Evolutionary conservation across 202 grass and related monocot genomes (phyloP), one percentile per base, ranked within the genome.

Genomic region (Hordeum pubiflorum): DNA sequence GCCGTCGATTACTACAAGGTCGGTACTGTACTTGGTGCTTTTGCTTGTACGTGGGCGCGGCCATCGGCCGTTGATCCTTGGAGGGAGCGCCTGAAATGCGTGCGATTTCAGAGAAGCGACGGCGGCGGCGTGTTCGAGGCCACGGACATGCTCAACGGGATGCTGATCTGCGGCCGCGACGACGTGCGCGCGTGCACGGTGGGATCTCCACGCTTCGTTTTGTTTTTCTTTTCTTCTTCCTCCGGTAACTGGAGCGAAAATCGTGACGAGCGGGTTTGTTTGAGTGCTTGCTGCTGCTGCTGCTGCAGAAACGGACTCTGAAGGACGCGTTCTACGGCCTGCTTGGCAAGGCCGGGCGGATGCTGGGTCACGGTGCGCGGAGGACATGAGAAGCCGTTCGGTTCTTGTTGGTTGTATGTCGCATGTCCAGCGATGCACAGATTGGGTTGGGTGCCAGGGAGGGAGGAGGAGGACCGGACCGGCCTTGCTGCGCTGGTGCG

Each of bases 1-100:
- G 86, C 92, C 22, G 89, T 94, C 38, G 87, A 91, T 64, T 89
- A 80, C 74, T 94, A 91, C 74, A 94, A 87, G 91, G 91, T 48
- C 4, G 6, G 33, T 34, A 34, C 33, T 7, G 33, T 34, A 34
- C 33, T 33, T 10, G 5, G 34, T 36, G 36, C 36, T 48, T 15
- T 15, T 1, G 12, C 43, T 4, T 46, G 40, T 86, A 44, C 66
- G 44, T 48, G 27, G 27, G 27, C 27, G 27, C 27, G 27, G 27
- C 27, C 27, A 29, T 29, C 27, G 1, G 13, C 46, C 12, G 13
- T 9, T 39, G 37, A 10, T 39, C 37, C 37, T 39, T 10, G 11
- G 12, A 9, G 9, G 38, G 38, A 10, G 9, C 17, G 32, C 10
- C 9, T 21, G 11, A 9, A 34, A 17, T 63, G 27, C 27, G 12